Conservation (phyloP, 148 eudicot species). For the Vaccinium corymbosum region DNA sequence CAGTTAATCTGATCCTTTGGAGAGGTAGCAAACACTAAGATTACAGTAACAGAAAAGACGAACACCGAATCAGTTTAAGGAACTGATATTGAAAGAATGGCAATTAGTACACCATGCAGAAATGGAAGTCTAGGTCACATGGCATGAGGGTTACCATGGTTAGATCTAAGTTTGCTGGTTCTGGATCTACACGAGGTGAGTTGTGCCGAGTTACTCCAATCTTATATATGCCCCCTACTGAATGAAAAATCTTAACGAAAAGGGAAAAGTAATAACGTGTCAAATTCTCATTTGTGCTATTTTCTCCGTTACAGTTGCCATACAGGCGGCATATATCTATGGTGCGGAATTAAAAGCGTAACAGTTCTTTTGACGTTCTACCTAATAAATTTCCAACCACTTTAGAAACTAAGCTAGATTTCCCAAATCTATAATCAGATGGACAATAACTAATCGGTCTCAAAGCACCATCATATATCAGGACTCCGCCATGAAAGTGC, state of each 20-base stretch:
- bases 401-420: neutral
- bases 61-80: slow-evolving; percentile 7
- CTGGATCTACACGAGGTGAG: neutral
- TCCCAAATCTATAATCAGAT: slow-evolving; percentile 6
- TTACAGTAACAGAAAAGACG: neutral
- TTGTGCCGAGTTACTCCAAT: neutral
- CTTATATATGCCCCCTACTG: neutral
- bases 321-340: neutral
- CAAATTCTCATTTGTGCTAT: neutral
- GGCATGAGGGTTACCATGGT: slow-evolving; percentile 8
- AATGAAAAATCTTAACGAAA: neutral
- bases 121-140: neutral
- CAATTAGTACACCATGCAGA: neutral
- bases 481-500: neutral
- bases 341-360: neutral
- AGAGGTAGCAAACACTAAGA: neutral
- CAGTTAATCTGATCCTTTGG: neutral
- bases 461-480: neutral
- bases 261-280: neutral
- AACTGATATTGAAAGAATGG: neutral
- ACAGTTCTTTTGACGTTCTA: neutral
- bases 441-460: neutral
- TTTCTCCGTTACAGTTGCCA: neutral
- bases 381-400: slow-evolving; percentile 5
- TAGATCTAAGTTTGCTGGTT: neutral